Evolutionary conservation across 2,329 filamentous ascomycete genomes (phyloP), one percentile per base, ranked within the genome.

Genomic region (Nothophaeocryptopus gaeumannii): DNA sequence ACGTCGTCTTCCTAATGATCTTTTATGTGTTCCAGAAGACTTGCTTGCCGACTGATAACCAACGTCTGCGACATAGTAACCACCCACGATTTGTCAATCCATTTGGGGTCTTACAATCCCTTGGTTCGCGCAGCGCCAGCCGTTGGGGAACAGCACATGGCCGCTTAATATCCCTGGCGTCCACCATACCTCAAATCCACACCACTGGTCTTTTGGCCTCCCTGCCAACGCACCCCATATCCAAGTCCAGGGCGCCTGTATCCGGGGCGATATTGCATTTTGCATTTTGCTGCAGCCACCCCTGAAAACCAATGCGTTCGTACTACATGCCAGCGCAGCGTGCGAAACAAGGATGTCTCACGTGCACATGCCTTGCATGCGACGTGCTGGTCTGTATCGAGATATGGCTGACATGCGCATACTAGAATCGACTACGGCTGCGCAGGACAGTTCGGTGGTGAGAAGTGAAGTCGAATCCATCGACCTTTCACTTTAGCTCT

Each of bases 211-310:
- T 13, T 31, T 15, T 26, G 15, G 29, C 31, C 15, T 15, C 12
- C 36, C 20, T 26, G 37, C 36, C 35, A 38, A 47, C 20, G 35
- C 36, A 39, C 31, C 44, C 35, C 44, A 45, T 35, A 37, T 16
- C 20, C 20, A 26, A 26, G 20, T 37, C 34, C 10, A 35, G 16
- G 29, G n/a, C 36, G 31, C 33, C 42, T 36, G 33, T 32, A 37
- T 20, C 31, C 15, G 15, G 4, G 29, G 39, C 29, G 39, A 14
- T 31, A 31, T 14, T 41, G 39, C n/a, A 33, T 14, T 26, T 14
- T n/a, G 29, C 32, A 29, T 30, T 15, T 15, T 16, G 35, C 36
- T 20, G 40, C 40, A 34, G 40, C 30, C 40, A 20, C n/a, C 31
- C 30, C 35, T 11, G 32, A 29, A 41, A 41, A 41, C 16, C 20